Percentiles rank a stretch among this genome's conserved stretches.
Evolutionary conservation across 352 stramenopile species (phyloP).

Genomic region (Pythium oligandrum): DNA sequence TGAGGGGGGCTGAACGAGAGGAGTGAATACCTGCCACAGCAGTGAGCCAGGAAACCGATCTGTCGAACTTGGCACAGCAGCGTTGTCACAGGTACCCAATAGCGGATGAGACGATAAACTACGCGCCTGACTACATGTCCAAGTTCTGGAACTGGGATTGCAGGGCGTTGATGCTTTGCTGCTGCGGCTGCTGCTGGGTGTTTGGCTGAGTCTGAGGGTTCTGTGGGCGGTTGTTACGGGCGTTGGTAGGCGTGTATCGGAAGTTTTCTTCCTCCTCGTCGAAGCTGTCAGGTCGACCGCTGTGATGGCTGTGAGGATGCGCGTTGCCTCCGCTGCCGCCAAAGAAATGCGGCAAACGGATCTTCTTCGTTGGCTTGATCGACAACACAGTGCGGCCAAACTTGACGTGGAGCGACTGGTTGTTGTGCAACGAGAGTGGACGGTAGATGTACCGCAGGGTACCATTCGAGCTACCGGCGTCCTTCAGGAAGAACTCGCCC

Average conservation of each 20-base stretch:
- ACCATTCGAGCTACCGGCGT: conserved; percentile 92
- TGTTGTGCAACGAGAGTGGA: conserved; percentile 88
- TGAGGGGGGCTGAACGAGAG: no score
- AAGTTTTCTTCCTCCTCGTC: conserved; percentile 60
- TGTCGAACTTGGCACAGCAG: no score
- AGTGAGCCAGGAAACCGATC: no score
- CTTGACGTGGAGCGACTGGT: conserved; percentile 84
- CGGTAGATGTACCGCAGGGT: conserved; percentile 93
- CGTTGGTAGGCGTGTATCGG: conserved; percentile 63
- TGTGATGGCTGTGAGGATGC: conserved; percentile 26
- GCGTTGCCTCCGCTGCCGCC: conserved; percentile 35
- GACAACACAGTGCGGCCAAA: conserved; percentile 82
- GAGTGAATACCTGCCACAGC: no score
- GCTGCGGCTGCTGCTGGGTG: conserved; percentile 30
- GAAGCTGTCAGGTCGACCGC: conserved; percentile 51
- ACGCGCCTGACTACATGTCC: conserved; percentile 55
- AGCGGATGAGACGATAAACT: no score
- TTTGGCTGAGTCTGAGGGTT: conserved; percentile 27
- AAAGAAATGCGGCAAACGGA: conserved; percentile 82
- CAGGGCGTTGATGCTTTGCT: conserved; percentile 24
- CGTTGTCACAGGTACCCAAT: no score
- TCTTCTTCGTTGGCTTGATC: conserved; percentile 89
- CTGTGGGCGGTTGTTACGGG: conserved; percentile 20
- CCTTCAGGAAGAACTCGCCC: conserved; percentile 93
- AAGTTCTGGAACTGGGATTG: conserved; percentile 59